Evolutionary conservation across 1,284 basidiomycete species (phyloP).

Genomic region (Agaricales sp.): DNA sequence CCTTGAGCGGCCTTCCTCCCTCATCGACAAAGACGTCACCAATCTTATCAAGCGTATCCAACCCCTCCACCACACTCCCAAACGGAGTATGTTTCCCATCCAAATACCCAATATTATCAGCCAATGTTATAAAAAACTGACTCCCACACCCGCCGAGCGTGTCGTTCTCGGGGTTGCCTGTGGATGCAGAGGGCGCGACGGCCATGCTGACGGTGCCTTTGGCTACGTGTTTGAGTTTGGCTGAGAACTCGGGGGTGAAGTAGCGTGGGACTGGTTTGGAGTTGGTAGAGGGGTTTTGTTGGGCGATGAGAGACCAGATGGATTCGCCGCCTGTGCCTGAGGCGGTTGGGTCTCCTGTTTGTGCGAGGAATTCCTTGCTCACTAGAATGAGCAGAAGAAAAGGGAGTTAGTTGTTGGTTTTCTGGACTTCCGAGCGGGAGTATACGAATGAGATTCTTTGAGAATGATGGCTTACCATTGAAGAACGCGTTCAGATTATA

Average conservation of each 20-base stretch:
- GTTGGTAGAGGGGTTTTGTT: constrained; percentile 25
- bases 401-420: constrained; percentile 5
- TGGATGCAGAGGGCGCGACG: constrained; percentile 62
- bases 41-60: constrained; percentile 87
- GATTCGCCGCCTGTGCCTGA: constrained; percentile 90
- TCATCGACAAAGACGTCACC: constrained; percentile 88
- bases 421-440: neutral
- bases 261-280: constrained; percentile 49
- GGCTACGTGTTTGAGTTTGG: constrained; percentile 75
- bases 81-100: constrained; percentile 96
- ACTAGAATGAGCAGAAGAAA: constrained; percentile 37
- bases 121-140: constrained; percentile 95
- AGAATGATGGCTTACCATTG: constrained; percentile 81
- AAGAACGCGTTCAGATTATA: constrained; percentile 96
- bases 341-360: constrained; percentile 91
- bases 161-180: constrained; percentile 43
- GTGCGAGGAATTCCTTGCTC: constrained; percentile 93
- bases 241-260: constrained; percentile 75
- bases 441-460: neutral
- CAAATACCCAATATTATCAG: constrained; percentile 86
- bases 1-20: constrained; percentile 84
- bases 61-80: constrained; percentile 89
- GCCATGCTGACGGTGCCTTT: constrained; percentile 96
- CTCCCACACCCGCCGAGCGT: constrained; percentile 78
- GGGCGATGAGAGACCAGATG: constrained; percentile 64